Base-by-base conservation (phyloP, 1,284 basidiomycete genomes). In the Puccinia coronata region DNA sequence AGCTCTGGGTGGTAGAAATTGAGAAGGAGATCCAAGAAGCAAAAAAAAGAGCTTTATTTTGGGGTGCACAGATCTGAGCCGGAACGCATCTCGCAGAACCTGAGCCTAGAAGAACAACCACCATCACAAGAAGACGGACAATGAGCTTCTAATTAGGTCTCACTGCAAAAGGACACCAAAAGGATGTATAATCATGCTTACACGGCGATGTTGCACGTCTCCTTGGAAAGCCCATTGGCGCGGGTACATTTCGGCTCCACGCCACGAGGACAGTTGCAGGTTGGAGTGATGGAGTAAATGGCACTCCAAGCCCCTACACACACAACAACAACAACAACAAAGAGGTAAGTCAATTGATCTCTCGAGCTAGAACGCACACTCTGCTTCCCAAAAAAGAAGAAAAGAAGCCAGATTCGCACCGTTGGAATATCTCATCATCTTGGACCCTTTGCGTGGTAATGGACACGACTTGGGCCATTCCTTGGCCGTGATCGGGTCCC, bases 371-470 rank as follows among this genome's bases (percentile, higher is more conserved):
- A 43, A 8, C 43, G 16, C 43, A 6, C 43, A 43, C 16, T 6
- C 43, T 6, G n/a, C n/a, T 6, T 59, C 31, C 8, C 8, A 59
- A 12, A 3, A 8, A 39, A 18, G 41, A 63, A 5, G 36, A 36
- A n/a, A 43, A 69, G 23, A 31, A 59, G 28, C 31, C 28, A 59
- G 2, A 9, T 25, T 8, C 67, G 23, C 39, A 74, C 72, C 72
- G 39, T 74, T 74, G 4, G 72, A 57, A 74, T 74, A 74, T 34
- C 39, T 39, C 72, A 74, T 74, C 72, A 74, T 74, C 72, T 57
- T 74, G 31, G 72, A 49, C 16, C 72, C 72, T 12, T 43, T 55
- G 36, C 5, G 72, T 5, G 72, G 72, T 0, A 61, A 25, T 0
- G 53, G 9, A 31, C 72, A 74, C 14, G 49, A 18, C 53, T 39